Conservation (phyloP, 176 grass and related monocot genomes). For the Carex littledalei region DNA sequence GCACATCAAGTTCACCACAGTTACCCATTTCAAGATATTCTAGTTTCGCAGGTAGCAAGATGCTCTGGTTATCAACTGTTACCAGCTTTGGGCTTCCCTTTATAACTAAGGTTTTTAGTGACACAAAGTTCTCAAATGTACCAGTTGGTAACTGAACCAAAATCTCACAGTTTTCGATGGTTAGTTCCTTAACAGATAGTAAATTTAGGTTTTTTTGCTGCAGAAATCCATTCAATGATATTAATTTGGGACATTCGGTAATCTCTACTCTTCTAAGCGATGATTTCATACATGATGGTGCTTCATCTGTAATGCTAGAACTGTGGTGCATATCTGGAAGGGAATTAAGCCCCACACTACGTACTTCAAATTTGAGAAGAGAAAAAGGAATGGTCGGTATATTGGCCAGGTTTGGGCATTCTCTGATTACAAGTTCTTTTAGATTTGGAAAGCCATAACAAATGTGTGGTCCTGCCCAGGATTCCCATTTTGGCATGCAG, state of each 20-base stretch:
- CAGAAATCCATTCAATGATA: neutral
- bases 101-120: slow-evolving; percentile 9
- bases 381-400: no score
- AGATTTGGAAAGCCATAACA: no score
- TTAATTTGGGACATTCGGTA: neutral
- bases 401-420: no score
- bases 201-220: slow-evolving; percentile 5
- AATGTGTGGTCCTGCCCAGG: no score
- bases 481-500: no score
- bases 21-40: neutral
- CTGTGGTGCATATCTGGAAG: no score
- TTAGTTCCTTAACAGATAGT: neutral
- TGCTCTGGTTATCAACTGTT: neutral
- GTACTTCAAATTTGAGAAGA: no score
- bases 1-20: neutral
- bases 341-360: no score
- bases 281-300: no score
- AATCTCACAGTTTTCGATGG: neutral
- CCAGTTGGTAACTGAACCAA: neutral
- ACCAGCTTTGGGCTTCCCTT: neutral
- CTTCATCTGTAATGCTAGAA: no score
- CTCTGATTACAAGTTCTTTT: no score
- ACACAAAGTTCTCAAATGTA: slow-evolving; percentile 11
- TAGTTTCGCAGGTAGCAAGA: neutral
- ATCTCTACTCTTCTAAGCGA: neutral